These are phyloP conservation scores for Starmerella stigmatis DNA, from an alignment of 805 yeast genomes.

Conservation along the genomic window DNA sequence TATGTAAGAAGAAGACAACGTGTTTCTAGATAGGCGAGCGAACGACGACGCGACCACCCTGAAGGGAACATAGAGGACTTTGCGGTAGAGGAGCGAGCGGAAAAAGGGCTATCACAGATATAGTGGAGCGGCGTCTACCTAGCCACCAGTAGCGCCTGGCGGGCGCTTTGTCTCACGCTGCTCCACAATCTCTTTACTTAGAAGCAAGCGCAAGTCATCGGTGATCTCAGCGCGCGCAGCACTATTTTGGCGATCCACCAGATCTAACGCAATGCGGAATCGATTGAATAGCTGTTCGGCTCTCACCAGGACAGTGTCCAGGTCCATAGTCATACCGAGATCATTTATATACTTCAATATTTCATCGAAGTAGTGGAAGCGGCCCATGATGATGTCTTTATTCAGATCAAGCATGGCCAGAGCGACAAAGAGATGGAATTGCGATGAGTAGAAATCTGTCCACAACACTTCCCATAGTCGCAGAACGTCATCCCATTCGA, in stretches of 20 bases:
- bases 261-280: slow-evolving; percentile 67
- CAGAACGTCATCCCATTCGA: slow-evolving; percentile 64
- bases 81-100: too few relatives aligned
- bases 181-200: slow-evolving; percentile 51
- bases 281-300: slow-evolving; percentile 74
- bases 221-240: slow-evolving; percentile 26
- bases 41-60: too few relatives aligned
- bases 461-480: slow-evolving; percentile 86
- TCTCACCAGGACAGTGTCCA: slow-evolving; percentile 68
- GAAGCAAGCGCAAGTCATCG: slow-evolving; percentile 47
- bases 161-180: slow-evolving; percentile 46
- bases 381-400: slow-evolving; percentile 63
- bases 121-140: neutral
- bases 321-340: slow-evolving; percentile 60
- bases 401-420: slow-evolving; percentile 82
- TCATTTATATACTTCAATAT: slow-evolving; percentile 89
- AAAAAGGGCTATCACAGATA: neutral
- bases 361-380: slow-evolving; percentile 74
- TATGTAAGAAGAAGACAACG: too few relatives aligned
- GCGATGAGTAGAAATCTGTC: slow-evolving; percentile 79
- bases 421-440: slow-evolving; percentile 79
- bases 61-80: too few relatives aligned
- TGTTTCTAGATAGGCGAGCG: too few relatives aligned
- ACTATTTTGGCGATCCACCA: slow-evolving; percentile 44
- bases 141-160: slow-evolving; percentile 33